Base-by-base conservation (phyloP, 2,329 filamentous ascomycete genomes). In the Trichophyton equinum region DNA sequence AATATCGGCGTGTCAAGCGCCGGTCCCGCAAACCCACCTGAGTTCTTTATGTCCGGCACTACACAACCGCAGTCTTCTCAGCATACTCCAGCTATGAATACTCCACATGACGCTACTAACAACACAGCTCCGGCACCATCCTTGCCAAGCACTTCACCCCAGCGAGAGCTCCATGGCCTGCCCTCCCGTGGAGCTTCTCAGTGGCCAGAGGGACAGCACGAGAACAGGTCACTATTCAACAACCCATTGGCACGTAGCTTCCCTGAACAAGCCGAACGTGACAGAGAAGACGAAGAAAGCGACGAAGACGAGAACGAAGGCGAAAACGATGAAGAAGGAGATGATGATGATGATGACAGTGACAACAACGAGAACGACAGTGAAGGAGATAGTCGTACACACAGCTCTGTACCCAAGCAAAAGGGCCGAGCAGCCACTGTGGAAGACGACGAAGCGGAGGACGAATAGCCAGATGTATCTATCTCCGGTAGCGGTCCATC, bases 401-500 rank as follows among this genome's bases (percentile, higher is more conserved):
- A 18, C 20, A 9, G 8, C 44, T 53, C 49, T 22, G 15, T 15
- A 8, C 36, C 40, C 20, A 65, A 65, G 58, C 63, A 63, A 11
- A 65, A 65, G 55, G 51, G 61, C 33, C 62, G 62, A 38, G 64
- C 64, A 20, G 62, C 53, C n/a, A 65, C 62, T n/a, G 63, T 65
- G 22, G 64, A 65, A 47, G 64, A 65, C 60, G 60, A 33, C 60
- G 60, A 33, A 25, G 27, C 55, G 47, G 64, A 64, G 51, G 49
- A 18, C 13, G 42, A 57, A 1, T 38, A 25, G 13, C 57, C 15
- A 46, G 15, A 4, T 30, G 18, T 47, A 22, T 47, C 18, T 33
- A 27, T 53, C 22, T 33, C 22, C 22, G 25, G 49, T 53, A 30
- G 49, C 22, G 30, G 15, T 38, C 33, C 33, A 13, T 38, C 33